These are phyloP conservation scores for Forsythia suspensa DNA, from an alignment of 257 asterid species.

Conservation along the genomic window DNA sequence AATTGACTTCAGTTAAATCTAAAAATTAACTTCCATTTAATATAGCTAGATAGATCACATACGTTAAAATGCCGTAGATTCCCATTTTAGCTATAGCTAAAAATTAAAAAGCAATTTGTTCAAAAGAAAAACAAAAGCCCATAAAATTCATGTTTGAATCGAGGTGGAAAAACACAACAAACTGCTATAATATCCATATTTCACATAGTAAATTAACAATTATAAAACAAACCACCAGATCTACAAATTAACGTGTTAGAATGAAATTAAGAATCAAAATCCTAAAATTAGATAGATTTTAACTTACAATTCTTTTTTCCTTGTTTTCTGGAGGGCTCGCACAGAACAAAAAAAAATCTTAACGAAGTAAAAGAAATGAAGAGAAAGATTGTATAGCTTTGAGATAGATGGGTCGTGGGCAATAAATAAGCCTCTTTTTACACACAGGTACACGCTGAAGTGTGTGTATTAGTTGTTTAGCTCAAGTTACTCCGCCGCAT, in stretches of 20 bases:
- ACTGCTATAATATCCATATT: too few relatives aligned
- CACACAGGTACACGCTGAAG: not conserved
- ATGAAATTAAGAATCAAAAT: not conserved
- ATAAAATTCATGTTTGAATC: not conserved
- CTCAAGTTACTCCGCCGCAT: constrained; percentile 35
- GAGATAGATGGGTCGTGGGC: not conserved
- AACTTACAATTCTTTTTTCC: not conserved
- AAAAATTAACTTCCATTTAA: not conserved
- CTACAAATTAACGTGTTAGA: not conserved
- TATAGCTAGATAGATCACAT: not conserved
- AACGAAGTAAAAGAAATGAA: not conserved
- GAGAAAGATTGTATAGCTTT: not conserved
- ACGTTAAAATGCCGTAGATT: not conserved
- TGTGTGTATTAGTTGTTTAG: not conserved
- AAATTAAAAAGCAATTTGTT: not conserved
- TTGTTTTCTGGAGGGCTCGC: not conserved
- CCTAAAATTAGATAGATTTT: not conserved
- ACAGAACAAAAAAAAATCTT: too few relatives aligned
- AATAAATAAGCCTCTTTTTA: not conserved
- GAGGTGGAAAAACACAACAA: not conserved
- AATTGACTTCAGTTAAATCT: not conserved
- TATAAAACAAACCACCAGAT: not conserved
- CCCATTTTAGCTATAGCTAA: not conserved
- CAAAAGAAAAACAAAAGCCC: not conserved
- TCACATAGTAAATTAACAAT: not conserved